phyloP scores from a whole-genome alignment of 176 grass and related monocot species.

The Lolium perenne region DNA sequence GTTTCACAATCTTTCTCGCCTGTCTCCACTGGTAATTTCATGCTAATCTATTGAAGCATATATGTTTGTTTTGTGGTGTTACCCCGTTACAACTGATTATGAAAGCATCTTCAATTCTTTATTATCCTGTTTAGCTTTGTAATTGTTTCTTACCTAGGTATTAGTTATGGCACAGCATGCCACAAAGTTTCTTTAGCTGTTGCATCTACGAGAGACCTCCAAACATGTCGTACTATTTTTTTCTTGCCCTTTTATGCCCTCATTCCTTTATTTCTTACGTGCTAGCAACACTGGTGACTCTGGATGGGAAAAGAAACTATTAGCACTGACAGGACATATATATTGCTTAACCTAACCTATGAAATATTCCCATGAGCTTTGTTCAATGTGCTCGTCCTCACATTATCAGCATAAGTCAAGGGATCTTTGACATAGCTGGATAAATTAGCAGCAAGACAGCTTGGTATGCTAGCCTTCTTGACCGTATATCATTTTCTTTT shows the following conservation, averaged over 20 bases:
- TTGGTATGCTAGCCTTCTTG: conserved; percentile 13
- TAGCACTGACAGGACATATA: conserved; percentile 1
- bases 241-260: neutral
- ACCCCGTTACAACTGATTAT: neutral
- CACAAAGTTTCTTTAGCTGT: neutral
- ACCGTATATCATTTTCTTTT: too few species aligned
- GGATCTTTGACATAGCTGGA: neutral
- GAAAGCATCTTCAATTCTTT: neutral
- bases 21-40: conserved; percentile 52
- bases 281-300: neutral
- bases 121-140: conserved; percentile 10
- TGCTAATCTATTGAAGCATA: conserved; percentile 27
- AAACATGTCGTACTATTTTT: neutral
- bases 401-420: conserved; percentile 18
- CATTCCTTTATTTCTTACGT: neutral
- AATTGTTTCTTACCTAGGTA: conserved; percentile 27
- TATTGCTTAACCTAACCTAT: conserved; percentile 29
- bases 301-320: conserved; percentile 6
- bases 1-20: conserved; percentile 42
- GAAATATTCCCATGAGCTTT: conserved; percentile 1
- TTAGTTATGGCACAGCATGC: neutral
- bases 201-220: neutral
- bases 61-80: conserved; percentile 25
- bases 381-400: neutral
- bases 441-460: neutral